A percentile compares a stretch with the other conserved stretches of the same genome.
Evolutionary conservation across 305 asterid species (phyloP).

Genomic region (Plantago coronopus): DNA sequence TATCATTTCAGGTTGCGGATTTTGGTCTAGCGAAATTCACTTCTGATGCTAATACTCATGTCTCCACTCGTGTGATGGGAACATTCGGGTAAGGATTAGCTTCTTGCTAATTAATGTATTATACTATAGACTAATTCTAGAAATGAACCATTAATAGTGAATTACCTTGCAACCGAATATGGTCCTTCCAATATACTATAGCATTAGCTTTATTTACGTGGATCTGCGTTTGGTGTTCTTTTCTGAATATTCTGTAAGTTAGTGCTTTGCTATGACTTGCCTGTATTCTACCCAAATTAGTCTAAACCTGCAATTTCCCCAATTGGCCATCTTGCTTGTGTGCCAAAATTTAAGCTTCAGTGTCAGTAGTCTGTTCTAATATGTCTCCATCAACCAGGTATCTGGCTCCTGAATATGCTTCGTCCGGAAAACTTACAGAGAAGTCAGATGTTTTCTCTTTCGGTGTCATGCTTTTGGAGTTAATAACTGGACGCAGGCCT

Average conservation of each 20-base stretch:
- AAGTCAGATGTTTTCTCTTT: slow-evolving; percentile 76
- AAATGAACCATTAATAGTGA: background rate
- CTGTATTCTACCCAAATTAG: too few relatives aligned
- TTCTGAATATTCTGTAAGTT: too few relatives aligned
- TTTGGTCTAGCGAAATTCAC: slow-evolving; percentile 82
- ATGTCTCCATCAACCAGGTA: slow-evolving; percentile 34
- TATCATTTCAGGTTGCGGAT: slow-evolving; percentile 75
- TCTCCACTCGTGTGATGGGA: slow-evolving; percentile 94
- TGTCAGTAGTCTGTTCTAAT: background rate
- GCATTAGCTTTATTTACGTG: too few relatives aligned
- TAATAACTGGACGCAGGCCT: slow-evolving; percentile 74
- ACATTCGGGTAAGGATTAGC: slow-evolving; percentile 69
- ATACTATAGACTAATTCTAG: background rate
- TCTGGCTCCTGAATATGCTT: slow-evolving; percentile 77
- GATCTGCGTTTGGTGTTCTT: too few relatives aligned
- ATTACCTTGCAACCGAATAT: too few relatives aligned
- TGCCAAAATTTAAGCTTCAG: background rate
- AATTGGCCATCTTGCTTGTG: background rate
- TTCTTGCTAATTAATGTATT: background rate
- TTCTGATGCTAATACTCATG: slow-evolving; percentile 71
- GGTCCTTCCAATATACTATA: too few relatives aligned
- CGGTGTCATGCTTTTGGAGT: slow-evolving; percentile 74
- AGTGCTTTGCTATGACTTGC: background rate
- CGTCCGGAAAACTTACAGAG: slow-evolving; percentile 71
- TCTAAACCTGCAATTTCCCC: background rate